Base-by-base conservation (phyloP, 2,329 filamentous ascomycete species). In the Ceratocystis variospora region DNA sequence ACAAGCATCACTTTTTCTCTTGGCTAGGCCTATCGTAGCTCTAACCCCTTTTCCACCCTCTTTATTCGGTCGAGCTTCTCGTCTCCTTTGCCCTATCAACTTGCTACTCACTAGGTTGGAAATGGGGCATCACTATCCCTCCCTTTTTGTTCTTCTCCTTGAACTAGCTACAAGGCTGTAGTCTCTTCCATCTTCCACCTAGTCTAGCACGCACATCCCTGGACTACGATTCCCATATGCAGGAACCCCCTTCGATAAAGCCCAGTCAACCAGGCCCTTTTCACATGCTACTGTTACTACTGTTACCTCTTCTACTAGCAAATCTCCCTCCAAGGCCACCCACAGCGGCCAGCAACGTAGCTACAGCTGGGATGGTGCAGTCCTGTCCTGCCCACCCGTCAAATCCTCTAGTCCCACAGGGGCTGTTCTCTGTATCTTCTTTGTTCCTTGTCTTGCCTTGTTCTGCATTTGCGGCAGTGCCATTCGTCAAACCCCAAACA, bases 331-430 rank as follows among this genome's bases (percentile, higher is more conserved):
- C 37, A 41, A 41, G 37, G 37, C 10, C 37, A 12, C 37, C 37
- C 10, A 41, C 37, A 15, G 37, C 10, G 25, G 19, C 22, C 19
- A 25, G 50, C 2, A 22, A 7, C 46, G 46, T 25, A 10, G 48
- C 22, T 25, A 15, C 4, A 7, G 48, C 22, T 22, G 46, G 46
- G 19, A 46, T 46, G 22, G 48, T 12, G 22, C 28, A 37, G 55
- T 31, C 28, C 33, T 59, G 55, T 15, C 33, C 31, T 59, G 55
- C 55, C 55, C 55, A 7, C 55, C 55, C 55, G 55, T 59, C 55
- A 59, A 59, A 59, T 59, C 55, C 55, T 59, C 17, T 31, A 53
- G 48, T 53, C 48, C 6, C 48, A 53, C 48, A 28, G 25, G 48
- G 48, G 48, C 10, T 53, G 48, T 25, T 53, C 25, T 53, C 48